Evolutionary conservation across 1,284 basidiomycete genomes (phyloP).

Genomic region (Trichosporon asahii): DNA sequence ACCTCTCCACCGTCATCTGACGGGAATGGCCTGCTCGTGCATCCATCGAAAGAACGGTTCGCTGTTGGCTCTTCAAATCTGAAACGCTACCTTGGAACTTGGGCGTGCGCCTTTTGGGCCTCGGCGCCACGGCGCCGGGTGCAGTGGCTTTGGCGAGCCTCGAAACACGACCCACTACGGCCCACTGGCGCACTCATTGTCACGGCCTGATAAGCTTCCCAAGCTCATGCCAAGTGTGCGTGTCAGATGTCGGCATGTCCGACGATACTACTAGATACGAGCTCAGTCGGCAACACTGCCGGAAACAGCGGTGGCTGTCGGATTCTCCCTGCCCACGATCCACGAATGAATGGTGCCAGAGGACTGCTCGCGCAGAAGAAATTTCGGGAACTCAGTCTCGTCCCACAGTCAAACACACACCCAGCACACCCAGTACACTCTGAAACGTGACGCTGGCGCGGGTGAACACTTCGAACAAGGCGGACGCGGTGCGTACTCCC

Average conservation of each 20-base stretch:
- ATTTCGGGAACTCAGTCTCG: not conserved
- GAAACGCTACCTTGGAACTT: not conserved
- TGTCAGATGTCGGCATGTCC: not conserved
- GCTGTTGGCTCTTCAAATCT: too few species aligned
- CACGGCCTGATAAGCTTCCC: not conserved
- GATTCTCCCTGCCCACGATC: too few species aligned
- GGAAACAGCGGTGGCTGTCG: too few species aligned
- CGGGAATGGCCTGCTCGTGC: too few species aligned
- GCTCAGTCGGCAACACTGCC: too few species aligned
- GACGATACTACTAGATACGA: too few species aligned
- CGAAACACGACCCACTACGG: not conserved
- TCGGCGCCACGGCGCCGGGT: not conserved
- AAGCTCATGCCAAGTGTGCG: not conserved
- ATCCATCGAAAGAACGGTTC: too few species aligned
- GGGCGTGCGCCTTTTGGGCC: too few species aligned
- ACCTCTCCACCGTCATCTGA: too few species aligned
- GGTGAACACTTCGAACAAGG: not conserved
- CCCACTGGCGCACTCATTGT: not conserved
- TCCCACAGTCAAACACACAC: not conserved
- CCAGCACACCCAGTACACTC: too few species aligned
- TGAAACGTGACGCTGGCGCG: slow-evolving; percentile 2
- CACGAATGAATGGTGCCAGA: not conserved
- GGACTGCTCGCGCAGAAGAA: not conserved
- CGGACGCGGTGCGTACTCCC: too few species aligned
- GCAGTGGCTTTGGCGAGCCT: too few species aligned